Evolutionary conservation across 129 eudicot genomes (phyloP).

Genomic region (Lactuca saligna): DNA sequence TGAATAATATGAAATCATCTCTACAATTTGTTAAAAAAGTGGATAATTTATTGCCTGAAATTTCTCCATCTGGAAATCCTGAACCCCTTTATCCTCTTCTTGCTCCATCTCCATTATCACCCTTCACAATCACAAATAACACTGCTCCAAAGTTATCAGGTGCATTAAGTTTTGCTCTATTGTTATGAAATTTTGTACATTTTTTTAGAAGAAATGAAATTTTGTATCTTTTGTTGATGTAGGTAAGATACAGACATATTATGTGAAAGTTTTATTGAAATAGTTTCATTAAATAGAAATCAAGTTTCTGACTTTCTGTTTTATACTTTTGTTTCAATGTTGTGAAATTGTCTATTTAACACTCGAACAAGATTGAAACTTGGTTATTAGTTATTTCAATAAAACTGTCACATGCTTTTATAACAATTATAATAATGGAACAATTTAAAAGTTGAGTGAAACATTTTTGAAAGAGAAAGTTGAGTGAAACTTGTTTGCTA

Average conservation of each 20-base stretch:
- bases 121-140: conserved; percentile 85
- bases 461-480: no score
- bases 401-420: not conserved
- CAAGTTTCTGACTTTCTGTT: not conserved
- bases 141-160: conserved; percentile 88
- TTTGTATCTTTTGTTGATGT: not conserved
- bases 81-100: conserved; percentile 91
- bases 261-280: not conserved
- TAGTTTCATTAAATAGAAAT: no score
- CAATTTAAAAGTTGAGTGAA: no score
- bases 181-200: not conserved
- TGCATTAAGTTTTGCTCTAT: conserved; percentile 3
- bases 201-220: no score
- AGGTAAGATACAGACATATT: no score
- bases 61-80: conserved; percentile 76
- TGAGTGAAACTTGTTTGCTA: not conserved
- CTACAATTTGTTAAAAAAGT: conserved; percentile 27
- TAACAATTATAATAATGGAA: not conserved
- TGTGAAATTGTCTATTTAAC: not conserved
- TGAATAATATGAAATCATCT: conserved; percentile 33
- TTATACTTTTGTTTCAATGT: not conserved
- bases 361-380: not conserved
- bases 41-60: conserved; percentile 59
- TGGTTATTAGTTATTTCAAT: not conserved
- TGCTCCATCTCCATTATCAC: conserved; percentile 90